These are phyloP conservation scores for Yueomyces sp. DNA, from an alignment of 805 yeast species.

Conservation along the genomic window DNA sequence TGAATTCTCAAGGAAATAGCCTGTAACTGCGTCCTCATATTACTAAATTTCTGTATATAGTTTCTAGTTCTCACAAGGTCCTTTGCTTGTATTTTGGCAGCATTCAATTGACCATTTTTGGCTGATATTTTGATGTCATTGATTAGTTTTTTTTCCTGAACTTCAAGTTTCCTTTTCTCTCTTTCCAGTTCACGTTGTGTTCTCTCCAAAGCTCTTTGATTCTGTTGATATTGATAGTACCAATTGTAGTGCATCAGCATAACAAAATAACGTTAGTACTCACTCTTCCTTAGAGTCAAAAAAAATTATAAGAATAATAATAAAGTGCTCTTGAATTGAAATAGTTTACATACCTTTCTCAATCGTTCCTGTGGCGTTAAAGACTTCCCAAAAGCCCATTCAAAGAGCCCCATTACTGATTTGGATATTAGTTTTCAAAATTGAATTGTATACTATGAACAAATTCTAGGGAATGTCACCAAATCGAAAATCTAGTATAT, in stretches of 20 bases:
- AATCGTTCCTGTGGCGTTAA: conserved; percentile 90
- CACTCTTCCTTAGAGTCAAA: not conserved
- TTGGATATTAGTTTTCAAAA: no score
- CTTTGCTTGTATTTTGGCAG: conserved; percentile 90
- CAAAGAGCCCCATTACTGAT: conserved; percentile 46
- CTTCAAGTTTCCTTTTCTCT: conserved; percentile 74
- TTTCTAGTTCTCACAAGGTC: conserved; percentile 81
- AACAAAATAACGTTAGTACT: not conserved
- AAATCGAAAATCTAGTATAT: no score
- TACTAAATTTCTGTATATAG: conserved; percentile 74
- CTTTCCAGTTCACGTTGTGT: conserved; percentile 89
- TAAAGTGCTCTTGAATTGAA: not conserved
- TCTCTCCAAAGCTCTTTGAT: conserved; percentile 87
- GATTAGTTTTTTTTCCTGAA: conserved; percentile 81
- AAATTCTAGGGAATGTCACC: no score
- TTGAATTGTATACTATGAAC: no score
- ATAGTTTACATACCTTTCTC: conserved; percentile 38
- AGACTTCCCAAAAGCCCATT: conserved; percentile 93
- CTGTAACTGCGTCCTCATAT: conserved; percentile 90
- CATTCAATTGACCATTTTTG: conserved; percentile 73
- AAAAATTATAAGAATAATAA: not conserved
- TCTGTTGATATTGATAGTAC: conserved; percentile 25
- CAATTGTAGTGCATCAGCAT: not conserved
- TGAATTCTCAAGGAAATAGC: conserved; percentile 88
- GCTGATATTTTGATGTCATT: conserved; percentile 85